Percentiles rank a stretch among this genome's conserved stretches.
These are phyloP conservation scores for Tuber magnatum DNA, from an alignment of 495 filamentous ascomycete genomes.

Conservation along the genomic window DNA sequence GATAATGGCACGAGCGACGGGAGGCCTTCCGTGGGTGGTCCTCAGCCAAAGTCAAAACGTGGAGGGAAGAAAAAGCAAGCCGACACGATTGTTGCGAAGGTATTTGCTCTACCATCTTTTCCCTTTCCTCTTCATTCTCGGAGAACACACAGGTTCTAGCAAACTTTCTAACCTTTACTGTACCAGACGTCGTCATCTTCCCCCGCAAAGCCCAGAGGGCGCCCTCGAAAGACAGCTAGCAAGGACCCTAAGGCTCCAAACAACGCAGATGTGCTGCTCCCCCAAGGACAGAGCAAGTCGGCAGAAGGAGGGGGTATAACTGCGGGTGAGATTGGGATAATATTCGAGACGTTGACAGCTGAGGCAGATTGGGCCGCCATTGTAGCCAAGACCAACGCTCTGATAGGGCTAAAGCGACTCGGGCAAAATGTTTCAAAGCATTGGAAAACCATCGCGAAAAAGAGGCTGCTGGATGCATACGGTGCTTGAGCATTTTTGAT, in stretches of 20 bases:
- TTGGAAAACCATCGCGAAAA: not conserved
- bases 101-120: not conserved
- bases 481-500: not conserved
- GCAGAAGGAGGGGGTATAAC: conserved; percentile 1
- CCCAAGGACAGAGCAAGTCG: not conserved
- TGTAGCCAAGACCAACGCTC: not conserved
- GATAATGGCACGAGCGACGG: not conserved
- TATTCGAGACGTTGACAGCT: not conserved
- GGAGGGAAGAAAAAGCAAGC: not conserved
- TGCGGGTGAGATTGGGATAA: not conserved
- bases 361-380: not conserved
- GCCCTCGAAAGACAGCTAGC: not conserved
- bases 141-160: not conserved
- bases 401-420: not conserved
- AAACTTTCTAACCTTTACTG: not conserved
- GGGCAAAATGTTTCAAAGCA: not conserved
- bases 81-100: not conserved
- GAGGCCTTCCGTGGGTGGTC: not conserved
- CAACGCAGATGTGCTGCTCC: not conserved
- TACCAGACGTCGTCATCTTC: not conserved
- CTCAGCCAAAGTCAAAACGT: not conserved
- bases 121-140: not conserved
- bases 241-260: not conserved
- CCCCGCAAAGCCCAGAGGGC: not conserved
- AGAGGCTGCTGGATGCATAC: not conserved